Conservation (phyloP, 108 stramenopile genomes). For the Skeletonema grethae region DNA sequence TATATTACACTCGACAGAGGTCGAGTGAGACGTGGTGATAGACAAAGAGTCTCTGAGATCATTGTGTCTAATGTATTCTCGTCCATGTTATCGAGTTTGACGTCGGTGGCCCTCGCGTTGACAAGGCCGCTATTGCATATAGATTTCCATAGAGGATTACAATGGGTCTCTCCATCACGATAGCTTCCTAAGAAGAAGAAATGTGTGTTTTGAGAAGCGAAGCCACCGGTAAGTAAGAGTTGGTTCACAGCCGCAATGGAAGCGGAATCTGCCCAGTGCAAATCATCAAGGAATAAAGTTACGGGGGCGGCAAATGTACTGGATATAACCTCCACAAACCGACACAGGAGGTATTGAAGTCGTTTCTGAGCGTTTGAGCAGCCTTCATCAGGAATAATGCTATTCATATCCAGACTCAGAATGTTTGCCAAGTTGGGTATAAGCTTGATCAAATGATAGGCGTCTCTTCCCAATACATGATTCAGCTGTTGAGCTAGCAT, state of each 20-base stretch:
- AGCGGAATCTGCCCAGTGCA: background rate
- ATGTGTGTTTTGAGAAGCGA: background rate
- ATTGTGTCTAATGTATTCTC: constrained; percentile 8
- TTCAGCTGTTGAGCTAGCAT: background rate
- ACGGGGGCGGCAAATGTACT: constrained; percentile 18
- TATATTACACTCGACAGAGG: background rate
- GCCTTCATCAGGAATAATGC: background rate
- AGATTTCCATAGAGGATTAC: constrained; percentile 3
- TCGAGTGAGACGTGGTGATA: constrained; percentile 14
- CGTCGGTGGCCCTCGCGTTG: background rate
- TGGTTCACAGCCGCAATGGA: constrained; percentile 16
- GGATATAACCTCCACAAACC: constrained; percentile 30
- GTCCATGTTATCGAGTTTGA: constrained; percentile 14
- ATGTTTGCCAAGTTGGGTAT: constrained; percentile 23
- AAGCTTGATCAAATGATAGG: constrained; percentile 10
- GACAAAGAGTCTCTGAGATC: constrained; percentile 7
- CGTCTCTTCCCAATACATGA: background rate
- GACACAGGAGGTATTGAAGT: constrained; percentile 30
- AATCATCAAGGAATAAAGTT: constrained; percentile 35
- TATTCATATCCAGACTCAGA: background rate
- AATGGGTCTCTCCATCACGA: constrained; percentile 14
- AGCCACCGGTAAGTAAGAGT: constrained; percentile 1
- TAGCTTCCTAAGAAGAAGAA: constrained; percentile 30
- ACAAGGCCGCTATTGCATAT: background rate
- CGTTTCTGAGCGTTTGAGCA: constrained; percentile 29